Evolutionary conservation across 441 rosid genomes (phyloP).

Genomic region (Melastoma candidum): DNA sequence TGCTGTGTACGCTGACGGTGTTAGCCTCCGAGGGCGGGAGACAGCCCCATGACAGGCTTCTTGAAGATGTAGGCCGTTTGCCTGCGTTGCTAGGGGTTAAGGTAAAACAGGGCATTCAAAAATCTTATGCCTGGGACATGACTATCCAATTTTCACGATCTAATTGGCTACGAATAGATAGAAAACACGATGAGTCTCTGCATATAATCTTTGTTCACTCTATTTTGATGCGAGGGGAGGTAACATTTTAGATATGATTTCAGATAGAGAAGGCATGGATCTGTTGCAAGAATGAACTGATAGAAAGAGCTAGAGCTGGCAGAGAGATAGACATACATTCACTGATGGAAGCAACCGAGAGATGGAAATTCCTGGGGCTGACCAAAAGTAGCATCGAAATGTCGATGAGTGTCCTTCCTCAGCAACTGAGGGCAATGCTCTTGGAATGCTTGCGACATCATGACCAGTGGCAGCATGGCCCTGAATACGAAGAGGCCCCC

Average conservation of each 20-base stretch:
- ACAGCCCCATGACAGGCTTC: conserved; percentile 1
- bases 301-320: conserved; percentile 16
- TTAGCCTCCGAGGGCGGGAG: conserved; percentile 24
- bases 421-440: conserved; percentile 21
- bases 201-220: no score
- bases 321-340: conserved; percentile 14
- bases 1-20: conserved; percentile 27
- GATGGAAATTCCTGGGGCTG: conserved; percentile 4
- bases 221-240: no score
- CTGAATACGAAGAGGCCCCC: conserved; percentile 11
- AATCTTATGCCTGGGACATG: not conserved
- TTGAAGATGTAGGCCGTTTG: conserved; percentile 4
- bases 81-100: conserved; percentile 6
- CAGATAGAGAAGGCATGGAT: conserved; percentile 58
- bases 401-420: conserved; percentile 19
- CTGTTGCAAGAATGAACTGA: conserved; percentile 33
- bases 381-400: conserved; percentile 8
- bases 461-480: conserved; percentile 7
- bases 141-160: not conserved
- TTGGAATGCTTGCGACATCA: conserved; percentile 29
- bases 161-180: no score
- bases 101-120: conserved; percentile 23
- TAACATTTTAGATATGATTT: conserved; percentile 5
- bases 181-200: no score
- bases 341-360: conserved; percentile 1